These are phyloP conservation scores for Tillandsia leiboldiana DNA, from an alignment of 176 grass and related monocot species.

Conservation along the genomic window DNA sequence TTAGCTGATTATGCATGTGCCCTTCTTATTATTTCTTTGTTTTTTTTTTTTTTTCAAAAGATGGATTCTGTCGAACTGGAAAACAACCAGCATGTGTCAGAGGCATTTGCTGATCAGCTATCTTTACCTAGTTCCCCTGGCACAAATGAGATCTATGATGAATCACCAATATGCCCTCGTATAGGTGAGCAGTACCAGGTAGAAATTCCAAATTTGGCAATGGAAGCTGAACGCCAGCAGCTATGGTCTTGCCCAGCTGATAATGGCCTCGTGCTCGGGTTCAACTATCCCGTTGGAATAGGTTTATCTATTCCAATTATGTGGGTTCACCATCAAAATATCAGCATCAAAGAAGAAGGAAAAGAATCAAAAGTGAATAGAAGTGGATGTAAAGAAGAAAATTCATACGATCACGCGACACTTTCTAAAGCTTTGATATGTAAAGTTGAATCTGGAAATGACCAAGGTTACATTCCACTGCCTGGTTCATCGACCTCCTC, in stretches of 20 bases:
- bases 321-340: conserved; percentile 34
- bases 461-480: conserved; percentile 31
- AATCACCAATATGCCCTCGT: conserved; percentile 50
- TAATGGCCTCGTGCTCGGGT: conserved; percentile 19
- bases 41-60: conserved; percentile 20
- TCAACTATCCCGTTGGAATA: conserved; percentile 35
- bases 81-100: conserved; percentile 30
- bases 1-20: background rate
- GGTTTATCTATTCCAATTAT: conserved; percentile 56
- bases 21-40: background rate
- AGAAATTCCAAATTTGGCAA: conserved; percentile 40
- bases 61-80: conserved; percentile 58
- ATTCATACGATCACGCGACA: conserved; percentile 18
- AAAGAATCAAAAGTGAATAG: conserved; percentile 8
- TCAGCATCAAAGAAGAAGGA: conserved; percentile 24
- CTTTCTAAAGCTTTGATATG: conserved; percentile 11
- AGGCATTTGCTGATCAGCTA: conserved; percentile 45
- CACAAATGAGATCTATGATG: conserved; percentile 50
- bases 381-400: conserved; percentile 10
- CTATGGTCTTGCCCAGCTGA: conserved; percentile 25
- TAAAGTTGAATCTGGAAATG: conserved; percentile 37
- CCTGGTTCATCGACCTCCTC: conserved; percentile 33
- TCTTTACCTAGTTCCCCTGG: conserved; percentile 37
- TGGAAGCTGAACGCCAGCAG: conserved; percentile 22
- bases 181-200: conserved; percentile 79